Percentiles rank a stretch among this genome's conserved stretches.
Evolutionary conservation across 2,329 filamentous ascomycete genomes (phyloP).

Genomic region (Fusarium setosum): DNA sequence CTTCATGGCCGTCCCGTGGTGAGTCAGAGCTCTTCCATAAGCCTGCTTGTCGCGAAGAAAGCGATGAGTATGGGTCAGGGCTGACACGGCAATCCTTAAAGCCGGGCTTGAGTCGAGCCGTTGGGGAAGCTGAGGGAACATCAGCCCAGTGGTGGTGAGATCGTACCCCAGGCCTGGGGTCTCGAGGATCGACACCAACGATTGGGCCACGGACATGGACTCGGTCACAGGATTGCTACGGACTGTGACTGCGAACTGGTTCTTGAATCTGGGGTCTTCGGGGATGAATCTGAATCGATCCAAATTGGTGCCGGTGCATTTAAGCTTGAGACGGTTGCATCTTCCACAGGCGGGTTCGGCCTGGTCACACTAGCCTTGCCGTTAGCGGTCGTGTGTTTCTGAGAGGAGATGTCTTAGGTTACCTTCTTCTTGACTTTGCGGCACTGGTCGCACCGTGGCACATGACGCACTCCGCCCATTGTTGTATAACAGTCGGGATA

Average conservation of each 20-base stretch:
- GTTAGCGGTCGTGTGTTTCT: neutral
- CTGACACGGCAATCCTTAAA: neutral
- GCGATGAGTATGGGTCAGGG: neutral
- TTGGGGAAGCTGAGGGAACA: neutral
- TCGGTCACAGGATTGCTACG: neutral
- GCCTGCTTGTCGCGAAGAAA: neutral
- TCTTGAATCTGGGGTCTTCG: neutral
- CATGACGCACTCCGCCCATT: neutral
- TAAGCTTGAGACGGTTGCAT: neutral
- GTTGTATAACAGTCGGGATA: no score
- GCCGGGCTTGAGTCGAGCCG: neutral
- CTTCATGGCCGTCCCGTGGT: neutral
- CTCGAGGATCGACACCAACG: neutral
- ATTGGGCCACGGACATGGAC: neutral
- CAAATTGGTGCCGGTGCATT: neutral
- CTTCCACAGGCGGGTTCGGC: neutral
- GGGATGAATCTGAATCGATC: neutral
- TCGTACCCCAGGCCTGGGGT: neutral
- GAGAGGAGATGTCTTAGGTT: neutral
- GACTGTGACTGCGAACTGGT: neutral
- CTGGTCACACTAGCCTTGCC: neutral
- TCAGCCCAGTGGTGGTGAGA: neutral
- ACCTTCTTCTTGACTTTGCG: neutral
- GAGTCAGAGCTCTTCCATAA: neutral
- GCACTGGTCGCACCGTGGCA: neutral